Base-by-base conservation (phyloP, 2,329 filamentous ascomycete genomes). In the Scedosporium aurantiacum region DNA sequence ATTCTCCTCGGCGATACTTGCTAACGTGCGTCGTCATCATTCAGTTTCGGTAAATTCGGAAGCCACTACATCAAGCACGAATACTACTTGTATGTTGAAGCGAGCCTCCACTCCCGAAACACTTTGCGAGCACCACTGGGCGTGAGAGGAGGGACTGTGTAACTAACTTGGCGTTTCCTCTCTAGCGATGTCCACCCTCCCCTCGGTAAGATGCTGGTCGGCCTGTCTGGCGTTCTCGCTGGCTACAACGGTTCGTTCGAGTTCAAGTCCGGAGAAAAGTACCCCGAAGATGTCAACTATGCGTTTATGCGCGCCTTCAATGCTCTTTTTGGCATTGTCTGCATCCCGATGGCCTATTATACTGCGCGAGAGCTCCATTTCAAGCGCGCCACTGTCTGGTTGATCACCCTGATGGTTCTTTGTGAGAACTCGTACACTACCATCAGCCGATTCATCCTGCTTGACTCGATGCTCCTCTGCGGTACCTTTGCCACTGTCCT, bases 371-470 rank as follows among this genome's bases (percentile, higher is more conserved):
- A 97, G 75, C 79, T 99, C 69, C 89, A 91, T 71, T 87, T 97
- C 71, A 87, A 85, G 71, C 86, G 89, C 66, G 87, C 91, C 50
- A 89, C 92, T 58, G 90, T 97, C 67, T 99, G 94, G 94, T 82
- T 99, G 62, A 87, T 97, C 63, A 94, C 92, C 21, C 79, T 97
- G 68, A 97, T 97, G 90, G 92, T 99, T 54, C 85, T 99, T 50
- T 99, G 91, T 79, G 94, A 99, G 75, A 99, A 99, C 80, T 97
- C 94, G 59, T 99, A 97, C 78, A 96, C 94, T 57, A 97, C 95
- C 37, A 99, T 99, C 75, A 97, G 92, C 76, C 86, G 94, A 64
- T 99, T 99, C 73, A 97, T 99, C 69, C 86, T 99, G 25, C 86
- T 99, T 69, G 94, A 99, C 75, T 97, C 94, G 0, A 99, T 99